Base-by-base conservation (phyloP, 2,329 filamentous ascomycete genomes). In the Alternaria sp. region DNA sequence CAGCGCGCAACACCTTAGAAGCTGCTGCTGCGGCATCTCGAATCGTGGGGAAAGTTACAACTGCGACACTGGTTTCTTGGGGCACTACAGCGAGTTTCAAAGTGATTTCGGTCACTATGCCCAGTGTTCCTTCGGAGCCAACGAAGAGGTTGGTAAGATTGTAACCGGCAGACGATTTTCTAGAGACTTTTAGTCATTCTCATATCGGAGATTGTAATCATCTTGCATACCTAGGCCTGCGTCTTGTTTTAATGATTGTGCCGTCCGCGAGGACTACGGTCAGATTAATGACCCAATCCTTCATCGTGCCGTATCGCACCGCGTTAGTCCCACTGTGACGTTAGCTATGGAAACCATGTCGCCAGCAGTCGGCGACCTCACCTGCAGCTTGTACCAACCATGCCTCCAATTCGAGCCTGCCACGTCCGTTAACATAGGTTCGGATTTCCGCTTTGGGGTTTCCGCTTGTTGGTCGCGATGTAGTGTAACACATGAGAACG, bases 261-360 rank as follows among this genome's bases (percentile, higher is more conserved):
- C 92, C 92, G 70, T 94, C 91, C 10, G 92, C 89, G 28, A 94
- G 85, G 1, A 94, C 92, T 1, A 94, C 90, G 0, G 92, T 94
- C 59, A 94, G 79, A 71, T 93, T 93, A 72, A 94, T 88, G 27
- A 94, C 90, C 91, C 91, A 94, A 71, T 94, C 92, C 74, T 92
- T 93, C 92, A 94, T 94, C 0, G 92, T 94, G 7, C 92, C 92
- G 72, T 94, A 94, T 67, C 88, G 85, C 41, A 93, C 90, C 3
- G 91, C 91, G 71, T 93, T 94, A 0, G 92, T 94, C 2, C 92
- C 92, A 12, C 88, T 90, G 73, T 22, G 11, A 43, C 3, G 3
- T 40, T 44, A 74, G 68, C 52, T 20, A 4, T 45, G n/a, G 32
- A 54, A 38, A 34, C 12, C 20, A 54, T 22, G 38, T 43, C 25